Evolutionary conservation across 495 filamentous ascomycete genomes (phyloP).

Genomic region (Parachaetomium inaequale): DNA sequence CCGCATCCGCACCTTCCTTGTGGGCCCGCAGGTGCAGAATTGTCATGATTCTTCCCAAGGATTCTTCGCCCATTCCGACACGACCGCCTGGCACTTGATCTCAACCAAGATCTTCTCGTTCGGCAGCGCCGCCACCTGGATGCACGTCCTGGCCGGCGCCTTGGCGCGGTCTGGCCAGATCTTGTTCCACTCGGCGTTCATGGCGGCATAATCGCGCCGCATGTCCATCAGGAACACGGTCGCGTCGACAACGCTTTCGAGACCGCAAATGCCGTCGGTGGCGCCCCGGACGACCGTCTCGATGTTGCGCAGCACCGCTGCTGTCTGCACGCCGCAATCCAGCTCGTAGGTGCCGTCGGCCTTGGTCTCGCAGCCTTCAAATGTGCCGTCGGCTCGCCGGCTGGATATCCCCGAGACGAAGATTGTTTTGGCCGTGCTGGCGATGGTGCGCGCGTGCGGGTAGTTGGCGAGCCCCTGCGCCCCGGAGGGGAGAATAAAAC

Average conservation of each 20-base stretch:
- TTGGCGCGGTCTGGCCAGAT: slow-evolving; percentile 28
- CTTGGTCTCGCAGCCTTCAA: slow-evolving; percentile 23
- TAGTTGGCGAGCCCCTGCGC: slow-evolving; percentile 32
- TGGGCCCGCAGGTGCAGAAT: background rate
- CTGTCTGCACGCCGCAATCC: slow-evolving; percentile 29
- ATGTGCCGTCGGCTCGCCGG: slow-evolving; percentile 27
- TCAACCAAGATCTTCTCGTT: slow-evolving; percentile 29
- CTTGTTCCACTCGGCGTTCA: slow-evolving; percentile 34
- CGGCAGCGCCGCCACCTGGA: slow-evolving; percentile 28
- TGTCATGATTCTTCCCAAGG: background rate
- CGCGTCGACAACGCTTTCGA: slow-evolving; percentile 30
- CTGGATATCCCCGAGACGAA: slow-evolving; percentile 31
- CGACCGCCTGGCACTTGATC: slow-evolving; percentile 31
- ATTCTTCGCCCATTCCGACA: slow-evolving; percentile 11
- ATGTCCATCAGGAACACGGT: slow-evolving; percentile 31
- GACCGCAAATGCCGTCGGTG: slow-evolving; percentile 17
- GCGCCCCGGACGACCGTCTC: slow-evolving; percentile 26
- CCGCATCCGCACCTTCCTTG: too few species aligned
- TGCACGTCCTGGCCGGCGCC: slow-evolving; percentile 30
- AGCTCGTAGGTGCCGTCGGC: slow-evolving; percentile 17
- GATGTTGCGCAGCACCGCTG: slow-evolving; percentile 29
- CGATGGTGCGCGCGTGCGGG: slow-evolving; percentile 28
- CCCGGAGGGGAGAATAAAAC: slow-evolving; percentile 23
- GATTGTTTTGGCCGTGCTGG: slow-evolving; percentile 24
- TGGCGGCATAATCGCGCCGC: slow-evolving; percentile 23